Evolutionary conservation across 805 yeast species (phyloP), one percentile per base, ranked within the genome.

Genomic region (Sungouiozyma ichnusensis): DNA sequence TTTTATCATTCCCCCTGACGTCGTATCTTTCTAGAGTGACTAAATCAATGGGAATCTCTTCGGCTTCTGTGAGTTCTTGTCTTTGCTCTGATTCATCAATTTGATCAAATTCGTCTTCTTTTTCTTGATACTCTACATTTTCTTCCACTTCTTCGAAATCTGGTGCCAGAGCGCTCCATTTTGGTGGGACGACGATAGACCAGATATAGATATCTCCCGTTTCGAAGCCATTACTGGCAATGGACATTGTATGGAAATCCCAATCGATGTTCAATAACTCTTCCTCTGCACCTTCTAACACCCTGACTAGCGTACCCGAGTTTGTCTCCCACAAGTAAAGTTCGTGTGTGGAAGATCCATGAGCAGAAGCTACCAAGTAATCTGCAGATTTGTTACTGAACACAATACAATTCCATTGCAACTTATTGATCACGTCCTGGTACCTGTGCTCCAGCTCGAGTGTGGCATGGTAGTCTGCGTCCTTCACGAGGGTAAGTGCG

Each of bases 101-200:
- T 18, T 82, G 72, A 57, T 88, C 97, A 61, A 88, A 88, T 62
- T 88, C 97, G 57, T 87, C 94, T 60, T 88, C 97, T 45, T 73
- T 72, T 55, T 88, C 97, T 50, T 78, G 77, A 56, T 90, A 88
- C 44, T 83, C 86, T 8, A 85, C 81, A 55, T 87, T 90, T 54
- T 87, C 95, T 55, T 88, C 96, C 35, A 88, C 80, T 60, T 88
- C 97, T 38, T 83, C 94, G 58, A 90, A 88, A 60, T 90, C 97
- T 1, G 97, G 97, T 0, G 97, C 97, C 52, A 88, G 67, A 1
- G 97, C 94, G 60, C 94, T 82, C 97, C 97, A 88, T 63, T 85
- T 83, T 53, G 87, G 96, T 1, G 95, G 94, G 16, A 84, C 76
- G 33, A 74, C 74, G 8, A 85, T 73, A 39, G 81, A 74, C 96